Base-by-base conservation (phyloP, 2,329 filamentous ascomycete species). In the Paramyrothecium sp. region DNA sequence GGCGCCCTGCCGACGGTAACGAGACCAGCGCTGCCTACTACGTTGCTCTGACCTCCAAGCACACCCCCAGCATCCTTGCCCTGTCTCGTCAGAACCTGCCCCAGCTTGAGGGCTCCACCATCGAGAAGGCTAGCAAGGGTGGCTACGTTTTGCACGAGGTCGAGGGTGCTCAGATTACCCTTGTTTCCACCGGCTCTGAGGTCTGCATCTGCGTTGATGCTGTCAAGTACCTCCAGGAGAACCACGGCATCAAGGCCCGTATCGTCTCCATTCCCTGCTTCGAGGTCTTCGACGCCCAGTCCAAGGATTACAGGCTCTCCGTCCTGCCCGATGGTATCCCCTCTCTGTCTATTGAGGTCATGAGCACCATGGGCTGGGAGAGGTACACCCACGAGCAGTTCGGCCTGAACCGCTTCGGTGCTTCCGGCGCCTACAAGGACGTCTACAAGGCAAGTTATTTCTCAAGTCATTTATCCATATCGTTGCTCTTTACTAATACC, bases 371-470 rank as follows among this genome's bases (percentile, higher is more conserved):
- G 79, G 95, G 95, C 68, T 99, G 95, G 95, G 93, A 98, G 86
- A 90, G 94, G 78, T 99, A 98, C 82, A 91, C 92, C 59, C 94
- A 99, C 81, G 95, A 99, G 87, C 95, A 99, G 83, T 99, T 99
- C 72, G 95, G 95, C 75, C 88, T 99, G 66, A 99, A 99, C 89
- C 88, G 95, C 75, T 99, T 99, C 78, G 95, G 95, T 87, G 94
- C 94, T 66, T 96, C 91, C 56, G 95, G 94, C 71, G 89, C 94
- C 66, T 98, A 98, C 85, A 94, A 94, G 89, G 89, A 98, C 71
- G 92, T 99, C 60, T 99, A 99, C 86, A 89, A 91, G 84, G 91
- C 82, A 82, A 78, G 84, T 77, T 56, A 30, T 30, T 52, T 52
- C 49, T 55, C 33, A 19, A 34, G 16, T 46, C 47, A 17, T 34